Evolutionary conservation across 1,284 basidiomycete species (phyloP).

Genomic region (Rugosomyces carneus): DNA sequence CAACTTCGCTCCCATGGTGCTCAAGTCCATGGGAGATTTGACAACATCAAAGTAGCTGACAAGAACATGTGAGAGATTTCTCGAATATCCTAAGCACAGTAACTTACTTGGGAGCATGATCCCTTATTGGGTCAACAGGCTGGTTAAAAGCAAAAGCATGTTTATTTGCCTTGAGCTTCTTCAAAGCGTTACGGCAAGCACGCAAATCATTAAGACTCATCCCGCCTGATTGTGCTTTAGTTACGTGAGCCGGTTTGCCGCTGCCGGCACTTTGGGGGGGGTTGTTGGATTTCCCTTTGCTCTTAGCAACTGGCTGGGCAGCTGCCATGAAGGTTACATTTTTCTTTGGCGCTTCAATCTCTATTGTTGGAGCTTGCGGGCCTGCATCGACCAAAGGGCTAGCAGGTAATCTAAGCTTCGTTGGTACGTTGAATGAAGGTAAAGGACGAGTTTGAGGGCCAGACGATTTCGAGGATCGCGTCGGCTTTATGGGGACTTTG

Average conservation of each 20-base stretch:
- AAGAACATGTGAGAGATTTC: slow-evolving; percentile 1
- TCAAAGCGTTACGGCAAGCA: slow-evolving; percentile 75
- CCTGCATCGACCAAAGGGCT: slow-evolving; percentile 22
- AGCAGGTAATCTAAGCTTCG: slow-evolving; percentile 47
- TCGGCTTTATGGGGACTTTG: slow-evolving; percentile 42
- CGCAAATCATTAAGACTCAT: slow-evolving; percentile 79
- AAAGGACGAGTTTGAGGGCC: slow-evolving; percentile 39
- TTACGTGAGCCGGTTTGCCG: slow-evolving; percentile 41
- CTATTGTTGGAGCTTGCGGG: slow-evolving; percentile 20
- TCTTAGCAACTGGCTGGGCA: slow-evolving; percentile 30
- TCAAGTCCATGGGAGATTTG: slow-evolving; percentile 92
- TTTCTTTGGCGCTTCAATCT: slow-evolving; percentile 24
- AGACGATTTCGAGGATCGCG: slow-evolving; percentile 37
- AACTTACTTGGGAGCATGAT: slow-evolving; percentile 76
- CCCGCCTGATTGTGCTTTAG: slow-evolving; percentile 74
- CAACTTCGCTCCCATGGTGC: slow-evolving; percentile 84
- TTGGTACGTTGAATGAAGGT: slow-evolving; percentile 35
- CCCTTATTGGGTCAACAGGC: slow-evolving; percentile 87
- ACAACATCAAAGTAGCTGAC: slow-evolving; percentile 85
- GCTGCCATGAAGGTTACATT: slow-evolving; percentile 29
- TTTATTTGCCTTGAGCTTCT: slow-evolving; percentile 75
- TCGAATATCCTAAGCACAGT: background rate
- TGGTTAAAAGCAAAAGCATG: slow-evolving; percentile 71
- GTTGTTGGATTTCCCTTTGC: slow-evolving; percentile 20
- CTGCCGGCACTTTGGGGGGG: slow-evolving; percentile 24